Conservation (phyloP, 2,329 filamentous ascomycete species). For the Arthrobotrys sphaeroides region DNA sequence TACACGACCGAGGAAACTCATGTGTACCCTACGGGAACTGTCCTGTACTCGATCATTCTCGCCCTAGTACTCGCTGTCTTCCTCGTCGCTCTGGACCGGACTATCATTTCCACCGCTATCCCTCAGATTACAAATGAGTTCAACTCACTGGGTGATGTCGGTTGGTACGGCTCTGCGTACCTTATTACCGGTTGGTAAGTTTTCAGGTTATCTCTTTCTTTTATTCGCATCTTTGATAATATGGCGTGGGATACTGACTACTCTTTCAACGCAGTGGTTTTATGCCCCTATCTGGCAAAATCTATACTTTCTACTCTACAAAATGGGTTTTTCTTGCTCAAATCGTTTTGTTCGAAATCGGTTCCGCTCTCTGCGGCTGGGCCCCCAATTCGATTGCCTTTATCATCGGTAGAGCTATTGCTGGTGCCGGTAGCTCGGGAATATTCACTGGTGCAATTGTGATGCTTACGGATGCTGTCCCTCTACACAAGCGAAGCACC, state of each 20-base stretch:
- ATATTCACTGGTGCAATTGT: slow-evolving; percentile 66
- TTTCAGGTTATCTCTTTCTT: neutral
- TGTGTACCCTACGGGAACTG: slow-evolving; percentile 38
- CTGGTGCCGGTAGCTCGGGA: slow-evolving; percentile 66
- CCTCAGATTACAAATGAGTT: slow-evolving; percentile 68
- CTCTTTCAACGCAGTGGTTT: slow-evolving; percentile 55
- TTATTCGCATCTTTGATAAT: slow-evolving; percentile 54
- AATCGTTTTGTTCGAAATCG: slow-evolving; percentile 58
- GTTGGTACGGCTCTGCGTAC: slow-evolving; percentile 62
- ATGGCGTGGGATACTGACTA: neutral
- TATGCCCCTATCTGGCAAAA: slow-evolving; percentile 62
- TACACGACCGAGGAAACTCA: slow-evolving; percentile 20
- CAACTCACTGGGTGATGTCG: slow-evolving; percentile 61
- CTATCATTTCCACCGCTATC: slow-evolving; percentile 69
- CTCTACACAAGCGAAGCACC: slow-evolving; percentile 58
- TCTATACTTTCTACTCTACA: slow-evolving; percentile 62
- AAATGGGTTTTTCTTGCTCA: slow-evolving; percentile 57
- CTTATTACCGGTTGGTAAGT: slow-evolving; percentile 61
- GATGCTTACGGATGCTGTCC: slow-evolving; percentile 61
- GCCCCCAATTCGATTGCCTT: slow-evolving; percentile 66
- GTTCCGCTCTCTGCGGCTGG: slow-evolving; percentile 68
- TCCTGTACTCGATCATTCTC: slow-evolving; percentile 55
- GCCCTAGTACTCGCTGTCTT: slow-evolving; percentile 69
- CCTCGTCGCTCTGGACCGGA: slow-evolving; percentile 69
- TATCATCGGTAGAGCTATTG: slow-evolving; percentile 67